Percentiles rank a stretch among this genome's conserved stretches.
Evolutionary conservation across 225 moss, liverwort and hornwort genomes (phyloP).

Genomic region (Sphagnum tenellum): DNA sequence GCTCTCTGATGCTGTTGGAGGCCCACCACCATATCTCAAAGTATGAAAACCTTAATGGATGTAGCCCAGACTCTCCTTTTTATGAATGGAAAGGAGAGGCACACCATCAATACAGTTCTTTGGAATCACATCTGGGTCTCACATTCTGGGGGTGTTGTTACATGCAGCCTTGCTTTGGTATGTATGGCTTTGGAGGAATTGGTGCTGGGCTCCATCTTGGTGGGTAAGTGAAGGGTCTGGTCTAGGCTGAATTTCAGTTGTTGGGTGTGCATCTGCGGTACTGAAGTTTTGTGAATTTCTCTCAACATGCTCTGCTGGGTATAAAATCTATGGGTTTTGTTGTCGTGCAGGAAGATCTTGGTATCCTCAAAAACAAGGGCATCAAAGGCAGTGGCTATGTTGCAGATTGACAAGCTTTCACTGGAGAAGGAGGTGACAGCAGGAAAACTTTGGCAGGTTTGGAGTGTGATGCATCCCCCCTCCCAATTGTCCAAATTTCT

Average conservation of each 20-base stretch:
- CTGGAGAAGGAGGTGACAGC: constrained; percentile 23
- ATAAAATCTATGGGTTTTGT: too few relatives aligned
- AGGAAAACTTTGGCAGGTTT: constrained; percentile 43
- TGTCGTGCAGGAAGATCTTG: constrained; percentile 20
- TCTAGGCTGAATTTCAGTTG: too few relatives aligned
- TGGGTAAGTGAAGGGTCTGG: constrained; percentile 13
- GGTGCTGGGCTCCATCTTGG: constrained; percentile 48
- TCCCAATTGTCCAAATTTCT: too few relatives aligned
- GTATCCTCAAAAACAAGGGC: constrained; percentile 37
- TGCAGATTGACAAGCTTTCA: constrained; percentile 21
- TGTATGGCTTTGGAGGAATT: constrained; percentile 51
- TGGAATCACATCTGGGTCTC: too few relatives aligned
- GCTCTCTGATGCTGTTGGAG: constrained; percentile 29
- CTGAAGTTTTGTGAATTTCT: too few relatives aligned
- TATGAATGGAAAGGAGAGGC: too few relatives aligned
- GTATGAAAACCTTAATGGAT: constrained; percentile 5
- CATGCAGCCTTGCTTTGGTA: constrained; percentile 46
- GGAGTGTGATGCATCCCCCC: background rate
- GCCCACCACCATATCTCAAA: constrained; percentile 40
- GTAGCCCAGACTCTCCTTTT: too few relatives aligned
- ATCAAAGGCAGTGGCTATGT: constrained; percentile 21
- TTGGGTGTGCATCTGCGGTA: too few relatives aligned
- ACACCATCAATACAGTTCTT: too few relatives aligned
- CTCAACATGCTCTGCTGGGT: too few relatives aligned
- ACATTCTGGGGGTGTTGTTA: background rate